Evolutionary conservation across 352 stramenopile species (phyloP), one percentile per base, ranked within the genome.

Genomic region (Phytophthora niederhauseri): DNA sequence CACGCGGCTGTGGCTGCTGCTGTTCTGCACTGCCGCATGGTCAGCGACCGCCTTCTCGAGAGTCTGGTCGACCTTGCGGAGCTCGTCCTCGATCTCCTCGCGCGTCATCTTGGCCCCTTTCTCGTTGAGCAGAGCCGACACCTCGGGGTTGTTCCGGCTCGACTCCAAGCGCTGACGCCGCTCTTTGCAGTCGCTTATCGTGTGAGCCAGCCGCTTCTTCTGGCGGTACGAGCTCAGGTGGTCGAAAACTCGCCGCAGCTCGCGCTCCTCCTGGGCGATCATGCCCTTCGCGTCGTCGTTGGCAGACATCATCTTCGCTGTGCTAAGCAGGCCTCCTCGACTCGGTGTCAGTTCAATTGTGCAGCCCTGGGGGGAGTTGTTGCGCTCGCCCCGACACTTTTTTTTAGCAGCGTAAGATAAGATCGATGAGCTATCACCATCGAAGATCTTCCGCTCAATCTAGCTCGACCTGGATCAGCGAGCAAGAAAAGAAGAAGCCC

Each of bases 211-310:
- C 57, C 91, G 94, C 63, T 92, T 94, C 81, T 97, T 97, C 49
- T 87, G 77, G 7, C 85, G 85, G 58, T 93, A 99, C 51, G 90
- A 95, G 72, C 94, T 97, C 49, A 99, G 73, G 56, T 97, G 84
- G 26, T 98, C 91, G 66, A 98, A 99, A 30, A 99, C 97, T 34
- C 96, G 89, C 57, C 94, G 91, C 46, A 99, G 74, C 70, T 99
- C 95, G 43, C 95, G 97, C 77, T 98, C 90, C 71, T 99, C 97
- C 68, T 98, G 95, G 7, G 91, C 85, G 22, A 97, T 98, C 80
- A 99, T 97, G 38, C 82, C 85, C 68, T 95, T 95, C 15, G 77
- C 61, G 57, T 93, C 84, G 24, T 94, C 84, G 8, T 75, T 89
- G 26, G 84, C 69, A 49, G 82, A 91, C 84, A 93, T 93, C 83